Base-by-base conservation (phyloP, 345 rosid genomes). In the Populus nigra region DNA sequence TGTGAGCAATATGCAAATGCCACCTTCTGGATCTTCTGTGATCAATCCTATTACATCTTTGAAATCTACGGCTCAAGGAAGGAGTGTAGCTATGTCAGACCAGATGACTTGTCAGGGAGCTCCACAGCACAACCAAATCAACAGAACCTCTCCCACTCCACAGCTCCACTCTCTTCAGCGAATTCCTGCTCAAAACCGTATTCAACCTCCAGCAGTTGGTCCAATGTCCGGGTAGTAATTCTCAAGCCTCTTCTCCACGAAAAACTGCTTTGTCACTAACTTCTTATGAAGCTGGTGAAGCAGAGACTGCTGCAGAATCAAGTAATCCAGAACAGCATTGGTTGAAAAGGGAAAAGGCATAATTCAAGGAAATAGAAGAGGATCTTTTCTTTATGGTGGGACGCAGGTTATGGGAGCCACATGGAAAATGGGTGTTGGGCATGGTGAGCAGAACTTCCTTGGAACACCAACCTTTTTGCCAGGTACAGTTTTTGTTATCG, bases 401-500 rank as follows among this genome's bases (percentile, higher is more conserved):
- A 79, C 93, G 71, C 92, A 90, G 75, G 86, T 90, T 77, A 77
- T 90, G 86, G 94, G 94, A 84, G 78, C 91, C 29, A 61, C 87
- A 12, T 92, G 97, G 62, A 87, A 78, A 83, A 79, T 90, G 86
- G 78, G 90, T 80, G 83, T 83, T 76, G 87, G 91, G 77, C 92
- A 77, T 74, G 90, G 96, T 67, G 96, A 95, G 77, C 92, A 87
- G 75, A 93, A 92, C 80, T 92, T 93, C 81, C 91, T 92, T 74
- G 79, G 62, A 45, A 12, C 78, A 67, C 78, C 78, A 45, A 81
- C 96, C 59, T 93, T 92, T 87, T 87, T 94, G 78, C 97, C 98
- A 29, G 91, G 97, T 94, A 87, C 59, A 47, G 57, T 17, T 18
- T 38, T 63, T 79, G 1, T 29, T 29, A 29, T 55, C 20, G 43